These are phyloP conservation scores for Phanerochaete sordida DNA, from an alignment of 768 basidiomycete genomes.

Conservation along the genomic window DNA sequence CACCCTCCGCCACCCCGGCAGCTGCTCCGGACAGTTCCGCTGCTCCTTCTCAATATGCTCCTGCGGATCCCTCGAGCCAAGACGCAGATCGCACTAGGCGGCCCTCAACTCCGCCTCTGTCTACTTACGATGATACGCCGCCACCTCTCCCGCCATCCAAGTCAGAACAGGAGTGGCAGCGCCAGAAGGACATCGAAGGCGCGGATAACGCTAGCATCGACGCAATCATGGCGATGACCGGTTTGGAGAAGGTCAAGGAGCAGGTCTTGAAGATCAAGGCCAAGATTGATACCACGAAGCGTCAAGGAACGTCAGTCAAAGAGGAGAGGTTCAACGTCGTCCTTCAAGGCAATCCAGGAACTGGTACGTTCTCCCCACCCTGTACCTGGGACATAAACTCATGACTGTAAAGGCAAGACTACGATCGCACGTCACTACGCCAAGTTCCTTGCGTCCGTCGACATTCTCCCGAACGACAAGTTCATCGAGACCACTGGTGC, in stretches of 20 bases:
- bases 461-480: slow-evolving; percentile 46
- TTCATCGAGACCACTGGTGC: slow-evolving; percentile 68
- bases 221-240: slow-evolving; percentile 65
- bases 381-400: not conserved
- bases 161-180: slow-evolving; percentile 44
- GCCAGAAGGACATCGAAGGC: slow-evolving; percentile 54
- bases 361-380: slow-evolving; percentile 39
- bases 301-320: slow-evolving; percentile 50
- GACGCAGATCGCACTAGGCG: no score
- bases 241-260: slow-evolving; percentile 61
- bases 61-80: not conserved
- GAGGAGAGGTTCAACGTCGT: slow-evolving; percentile 59
- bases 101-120: not conserved
- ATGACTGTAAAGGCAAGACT: slow-evolving; percentile 50
- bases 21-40: no score
- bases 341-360: slow-evolving; percentile 71
- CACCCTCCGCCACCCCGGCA: no score
- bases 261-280: slow-evolving; percentile 57
- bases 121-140: not conserved
- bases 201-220: slow-evolving; percentile 53
- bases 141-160: slow-evolving; percentile 3
- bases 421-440: slow-evolving; percentile 65
- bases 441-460: slow-evolving; percentile 53
- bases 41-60: not conserved
- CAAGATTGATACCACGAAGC: slow-evolving; percentile 50